Base-by-base conservation (phyloP, 1,284 basidiomycete species). In the Melampsora larici-populina region DNA sequence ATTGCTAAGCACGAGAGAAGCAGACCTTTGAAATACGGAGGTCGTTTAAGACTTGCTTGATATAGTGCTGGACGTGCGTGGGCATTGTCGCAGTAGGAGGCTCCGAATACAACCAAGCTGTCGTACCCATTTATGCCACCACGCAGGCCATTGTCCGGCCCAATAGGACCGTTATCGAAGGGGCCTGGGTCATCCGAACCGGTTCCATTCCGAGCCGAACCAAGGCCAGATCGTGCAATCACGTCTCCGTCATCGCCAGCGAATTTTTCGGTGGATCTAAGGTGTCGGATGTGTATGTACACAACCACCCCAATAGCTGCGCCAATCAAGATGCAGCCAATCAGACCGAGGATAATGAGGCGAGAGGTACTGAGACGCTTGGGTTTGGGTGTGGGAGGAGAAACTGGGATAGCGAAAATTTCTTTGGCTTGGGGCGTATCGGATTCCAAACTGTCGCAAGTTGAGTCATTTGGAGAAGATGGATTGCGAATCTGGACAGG, bases 41-140 rank as follows among this genome's bases (percentile, higher is more conserved):
- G 48, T 8, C 51, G 65, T 43, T 76, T 76, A 18, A 76, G 29
- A 68, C 65, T 76, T 2, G 21, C 48, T 15, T n/a, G 49, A 55
- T 65, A 31, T 31, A 60, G 60, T 9, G 46, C 17, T 13, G 73
- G 73, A 62, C 73, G 65, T n/a, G 55, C 48, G 46, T 76, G 73
- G 24, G 72, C 64, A 60, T 76, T 62, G 33, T 76, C 65, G 48
- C 73, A 76, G 60, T 76, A 76, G 33, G 62, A 65, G 9, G 65
- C 73, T 43, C 73, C 73, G 62, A 76, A 76, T 11, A 76, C 64
- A 29, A 74, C 36, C 15, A 74, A 48, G 49, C 48, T 66, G 24
- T 74, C 64, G 29, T 74, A 74, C 24, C 70, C 70, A 60, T 72
- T 72, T 11, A 46, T 31, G 49, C 70, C 70, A 49, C 70, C 70